Evolutionary conservation across 1,284 basidiomycete species (phyloP), one percentile per base, ranked within the genome.

Genomic region (Apiotrichum sp.): DNA sequence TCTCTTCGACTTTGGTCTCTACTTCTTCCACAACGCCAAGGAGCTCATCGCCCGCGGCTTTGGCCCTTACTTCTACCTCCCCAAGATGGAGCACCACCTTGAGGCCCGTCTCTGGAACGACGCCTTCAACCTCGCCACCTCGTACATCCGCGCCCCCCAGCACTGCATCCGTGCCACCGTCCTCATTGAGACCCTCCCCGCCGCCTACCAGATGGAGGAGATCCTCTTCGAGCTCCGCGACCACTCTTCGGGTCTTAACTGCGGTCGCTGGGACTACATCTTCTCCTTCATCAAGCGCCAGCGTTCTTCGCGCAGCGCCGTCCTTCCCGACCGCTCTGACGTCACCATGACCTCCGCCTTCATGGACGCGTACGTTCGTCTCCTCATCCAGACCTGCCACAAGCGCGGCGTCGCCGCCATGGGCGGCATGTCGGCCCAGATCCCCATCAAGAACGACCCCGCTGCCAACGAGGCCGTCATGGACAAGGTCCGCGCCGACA

Each of bases 131-230:
- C 89, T 98, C 75, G 84, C 93, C 42, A 93, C 98, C 73, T 89
- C 89, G 47, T 93, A 93, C 74, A 84, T 97, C 66, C 83, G 86
- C 60, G 83, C 98, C 67, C 83, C 87, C 5, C 86, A 89, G 66
- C 89, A 90, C 68, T 89, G 85, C 38, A 90, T 98, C 73, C 85
- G 96, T 51, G 96, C 84, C 6, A 98, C 95, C 3, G 92, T 96
- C 32, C 64, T 98, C 62, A 97, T 98, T 61, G 96, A 98, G 79
- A 98, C 96, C 3, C 85, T 98, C 58, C 93, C 93, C 32, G 96
- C 93, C 55, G 93, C 92, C 6, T 98, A 97, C 84, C 91, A 97
- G 73, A 99, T 98, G 95, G 95, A 99, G 76, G 96, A 99, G 79
- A 97, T 98, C 63, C 81, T 98, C 54, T 99, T 92, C 72, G 96